Percentiles rank a stretch among this genome's conserved stretches.
phyloP scores from a whole-genome alignment of 345 rosid species.

The Melastoma malabathricum region DNA sequence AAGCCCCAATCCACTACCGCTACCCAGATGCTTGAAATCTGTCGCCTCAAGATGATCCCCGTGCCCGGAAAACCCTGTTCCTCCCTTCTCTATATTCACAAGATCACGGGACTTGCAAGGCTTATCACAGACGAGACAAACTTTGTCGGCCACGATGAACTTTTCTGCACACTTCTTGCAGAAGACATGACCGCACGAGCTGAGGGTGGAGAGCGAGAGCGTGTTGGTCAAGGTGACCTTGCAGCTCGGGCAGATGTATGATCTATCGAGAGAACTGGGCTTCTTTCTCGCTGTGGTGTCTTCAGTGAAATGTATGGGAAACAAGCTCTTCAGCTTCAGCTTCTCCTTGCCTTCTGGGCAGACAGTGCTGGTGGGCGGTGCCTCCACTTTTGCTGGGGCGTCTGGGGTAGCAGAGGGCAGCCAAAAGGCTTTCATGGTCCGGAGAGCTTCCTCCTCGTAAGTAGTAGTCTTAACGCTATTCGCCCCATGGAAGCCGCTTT shows the following conservation, averaged over 20 bases:
- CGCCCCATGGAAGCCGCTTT: slow-evolving; percentile 87
- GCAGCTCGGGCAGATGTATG: slow-evolving; percentile 86
- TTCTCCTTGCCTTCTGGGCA: slow-evolving; percentile 95
- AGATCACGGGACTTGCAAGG: slow-evolving; percentile 63
- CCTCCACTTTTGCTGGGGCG: slow-evolving; percentile 59
- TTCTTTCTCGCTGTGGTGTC: slow-evolving; percentile 45
- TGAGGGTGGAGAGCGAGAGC: slow-evolving; percentile 52
- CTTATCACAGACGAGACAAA: slow-evolving; percentile 66
- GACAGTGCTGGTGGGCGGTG: slow-evolving; percentile 49
- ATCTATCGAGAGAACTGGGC: slow-evolving; percentile 46
- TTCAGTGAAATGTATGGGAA: slow-evolving; percentile 54
- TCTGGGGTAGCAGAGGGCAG: slow-evolving; percentile 98
- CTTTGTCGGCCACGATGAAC: slow-evolving; percentile 63
- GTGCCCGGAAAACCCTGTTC: slow-evolving; percentile 84
- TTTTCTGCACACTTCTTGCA: slow-evolving; percentile 88
- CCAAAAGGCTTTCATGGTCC: slow-evolving; percentile 98
- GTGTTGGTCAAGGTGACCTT: slow-evolving; percentile 89
- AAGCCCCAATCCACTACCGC: slow-evolving; percentile 85
- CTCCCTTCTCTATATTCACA: slow-evolving; percentile 73
- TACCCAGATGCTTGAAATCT: slow-evolving; percentile 93
- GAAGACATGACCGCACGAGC: slow-evolving; percentile 92
- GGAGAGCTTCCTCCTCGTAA: slow-evolving; percentile 88
- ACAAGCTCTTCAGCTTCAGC: slow-evolving; percentile 73
- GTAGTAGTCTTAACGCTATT: slow-evolving; percentile 88
- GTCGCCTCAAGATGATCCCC: slow-evolving; percentile 69